Base-by-base conservation (phyloP, 2,329 filamentous ascomycete genomes). In the Alternaria metachromatica region DNA sequence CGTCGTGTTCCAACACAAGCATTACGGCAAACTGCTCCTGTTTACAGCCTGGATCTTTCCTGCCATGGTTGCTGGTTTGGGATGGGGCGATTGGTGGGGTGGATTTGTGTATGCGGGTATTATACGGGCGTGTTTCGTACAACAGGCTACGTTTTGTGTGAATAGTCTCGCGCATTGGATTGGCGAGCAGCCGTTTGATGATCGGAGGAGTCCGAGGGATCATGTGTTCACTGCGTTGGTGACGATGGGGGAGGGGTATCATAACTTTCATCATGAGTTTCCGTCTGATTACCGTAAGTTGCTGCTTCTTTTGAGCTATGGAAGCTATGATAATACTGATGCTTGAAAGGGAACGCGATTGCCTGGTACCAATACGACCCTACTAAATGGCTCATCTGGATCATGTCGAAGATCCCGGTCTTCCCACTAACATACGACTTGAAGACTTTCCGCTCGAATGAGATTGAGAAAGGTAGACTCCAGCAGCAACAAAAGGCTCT, bases 81-180 rank as follows among this genome's bases (percentile, higher is more conserved):
- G 77, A 7, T 85, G 84, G 84, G 80, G 80, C 37, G 84, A 85
- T 63, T 84, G 78, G 78, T 70, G 73, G 69, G 84, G 84, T 44
- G 84, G 84, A 4, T 80, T 82, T 25, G 77, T 85, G 64, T 85
- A 85, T 58, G 82, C 80, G 8, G 84, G 83, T 8, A 83, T 85
- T 45, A 75, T 85, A 15, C 78, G 84, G 54, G 82, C 83, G 49
- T 84, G 82, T 64, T 81, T 84, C 64, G 82, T 85, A 12, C 83
- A 85, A 67, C 84, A 85, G 71, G 82, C 83, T 25, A 85, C 83
- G 5, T 85, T 85, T 76, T 85, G 83, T 60, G 83, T 85, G 69
- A 85, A 85, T 73, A 83, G 81, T 10, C 79, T 85, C 12, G 84
- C 83, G n/a, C 84, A 85, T 71, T 85, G 82, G 81, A 79, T 85